Conservation (phyloP, 345 rosid genomes). For the Bruguiera parviflora region DNA sequence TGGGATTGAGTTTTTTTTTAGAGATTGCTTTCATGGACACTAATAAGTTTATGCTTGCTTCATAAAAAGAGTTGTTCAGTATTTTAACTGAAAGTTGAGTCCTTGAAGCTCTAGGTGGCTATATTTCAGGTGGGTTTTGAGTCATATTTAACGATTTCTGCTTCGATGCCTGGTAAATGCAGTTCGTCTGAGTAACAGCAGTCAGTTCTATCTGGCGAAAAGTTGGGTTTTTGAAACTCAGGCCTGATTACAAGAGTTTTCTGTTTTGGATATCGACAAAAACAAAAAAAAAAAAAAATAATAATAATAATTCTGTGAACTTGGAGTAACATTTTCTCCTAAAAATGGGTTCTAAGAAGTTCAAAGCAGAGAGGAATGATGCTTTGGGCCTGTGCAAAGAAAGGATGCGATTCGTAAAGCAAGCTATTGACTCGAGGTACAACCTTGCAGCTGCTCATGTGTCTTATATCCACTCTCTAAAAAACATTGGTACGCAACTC, state of each 20-base stretch:
- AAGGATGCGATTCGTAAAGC: slow-evolving; percentile 66
- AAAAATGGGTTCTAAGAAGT: slow-evolving; percentile 70
- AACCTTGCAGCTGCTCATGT: slow-evolving; percentile 86
- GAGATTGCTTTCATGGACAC: neutral
- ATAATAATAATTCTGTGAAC: slow-evolving; percentile 24
- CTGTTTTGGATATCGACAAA: neutral
- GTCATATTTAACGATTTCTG: neutral
- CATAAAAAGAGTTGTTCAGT: too few relatives aligned
- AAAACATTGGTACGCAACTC: slow-evolving; percentile 66
- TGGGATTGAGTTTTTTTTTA: neutral
- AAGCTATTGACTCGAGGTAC: slow-evolving; percentile 74
- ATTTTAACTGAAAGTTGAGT: neutral
- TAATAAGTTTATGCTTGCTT: neutral
- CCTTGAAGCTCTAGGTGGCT: neutral
- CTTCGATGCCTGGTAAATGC: neutral
- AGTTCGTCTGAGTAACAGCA: neutral
- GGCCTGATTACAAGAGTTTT: slow-evolving; percentile 18
- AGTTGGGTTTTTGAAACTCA: neutral
- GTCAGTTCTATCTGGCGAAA: neutral
- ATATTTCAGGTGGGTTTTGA: neutral
- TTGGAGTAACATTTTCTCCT: slow-evolving; percentile 18
- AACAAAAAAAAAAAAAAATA: neutral
- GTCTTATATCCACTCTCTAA: slow-evolving; percentile 73
- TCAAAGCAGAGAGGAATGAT: slow-evolving; percentile 56
- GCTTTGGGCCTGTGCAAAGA: slow-evolving; percentile 69